Evolutionary conservation across 208 protist genomes (phyloP).

Genomic region (Sergeia podlipaevii): DNA sequence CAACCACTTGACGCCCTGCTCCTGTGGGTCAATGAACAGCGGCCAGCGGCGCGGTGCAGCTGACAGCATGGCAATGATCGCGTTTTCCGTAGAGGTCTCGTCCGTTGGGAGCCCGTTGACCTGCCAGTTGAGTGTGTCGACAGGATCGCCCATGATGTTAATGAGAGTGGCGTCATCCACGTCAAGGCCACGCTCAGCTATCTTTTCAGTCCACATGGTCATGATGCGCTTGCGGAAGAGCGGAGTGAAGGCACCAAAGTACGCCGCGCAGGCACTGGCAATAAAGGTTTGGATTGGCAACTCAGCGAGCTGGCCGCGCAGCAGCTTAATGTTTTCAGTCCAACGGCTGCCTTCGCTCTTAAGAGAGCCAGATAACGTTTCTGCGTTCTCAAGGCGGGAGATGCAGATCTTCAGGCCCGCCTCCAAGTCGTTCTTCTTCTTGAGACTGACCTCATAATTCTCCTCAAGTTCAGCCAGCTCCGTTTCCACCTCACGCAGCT

Average conservation of each 20-base stretch:
- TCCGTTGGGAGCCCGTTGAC: constrained; percentile 96
- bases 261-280: constrained; percentile 92
- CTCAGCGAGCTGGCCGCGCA: constrained; percentile 57
- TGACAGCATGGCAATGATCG: constrained; percentile 88
- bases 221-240: constrained; percentile 90
- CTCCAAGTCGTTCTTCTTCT: constrained; percentile 89
- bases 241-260: constrained; percentile 94
- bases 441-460: constrained; percentile 85
- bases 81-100: constrained; percentile 95
- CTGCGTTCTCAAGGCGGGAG: constrained; percentile 90
- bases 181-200: constrained; percentile 50
- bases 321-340: constrained; percentile 84
- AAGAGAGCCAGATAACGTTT: constrained; percentile 93
- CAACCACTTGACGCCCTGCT: constrained; percentile 95
- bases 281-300: constrained; percentile 95
- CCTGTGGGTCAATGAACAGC: constrained; percentile 96
- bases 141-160: constrained; percentile 89
- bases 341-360: constrained; percentile 94
- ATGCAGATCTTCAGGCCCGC: constrained; percentile 83
- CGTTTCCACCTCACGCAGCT: constrained; percentile 88
- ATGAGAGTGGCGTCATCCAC: constrained; percentile 32
- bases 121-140: constrained; percentile 96
- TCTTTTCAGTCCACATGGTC: constrained; percentile 59
- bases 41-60: constrained; percentile 88
- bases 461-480: constrained; percentile 89